A percentile compares a stretch with the other conserved stretches of the same genome.
These are phyloP conservation scores for Voacanga thouarsii DNA, from an alignment of 257 asterid genomes.

Conservation along the genomic window DNA sequence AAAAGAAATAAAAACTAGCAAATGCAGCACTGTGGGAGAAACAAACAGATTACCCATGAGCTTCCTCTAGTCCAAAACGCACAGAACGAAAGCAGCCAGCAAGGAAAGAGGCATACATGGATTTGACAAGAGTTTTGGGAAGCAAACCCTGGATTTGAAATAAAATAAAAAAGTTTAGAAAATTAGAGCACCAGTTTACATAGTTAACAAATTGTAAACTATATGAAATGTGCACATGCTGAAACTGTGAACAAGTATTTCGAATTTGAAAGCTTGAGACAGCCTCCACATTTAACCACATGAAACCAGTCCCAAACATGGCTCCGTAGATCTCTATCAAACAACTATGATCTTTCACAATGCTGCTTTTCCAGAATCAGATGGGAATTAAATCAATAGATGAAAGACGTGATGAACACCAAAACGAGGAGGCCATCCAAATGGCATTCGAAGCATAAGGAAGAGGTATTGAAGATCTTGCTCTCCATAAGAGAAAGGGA, in stretches of 20 bases:
- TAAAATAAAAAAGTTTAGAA: constrained; percentile 6
- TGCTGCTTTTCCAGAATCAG: no score
- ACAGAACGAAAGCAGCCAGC: constrained; percentile 96
- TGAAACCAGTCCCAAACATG: background rate
- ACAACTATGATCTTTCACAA: background rate
- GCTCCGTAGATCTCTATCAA: background rate
- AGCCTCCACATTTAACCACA: background rate
- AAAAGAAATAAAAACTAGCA: background rate
- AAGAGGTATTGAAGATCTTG: no score
- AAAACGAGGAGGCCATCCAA: no score
- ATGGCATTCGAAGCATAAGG: no score
- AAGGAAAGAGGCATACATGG: constrained; percentile 92
- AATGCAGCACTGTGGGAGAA: constrained; percentile 6
- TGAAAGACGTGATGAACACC: no score
- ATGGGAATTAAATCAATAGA: no score
- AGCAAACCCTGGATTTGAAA: constrained; percentile 55
- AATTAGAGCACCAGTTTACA: background rate
- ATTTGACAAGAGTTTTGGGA: constrained; percentile 56
- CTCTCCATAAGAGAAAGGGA: no score
- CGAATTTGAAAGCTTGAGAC: background rate
- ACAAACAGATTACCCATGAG: constrained; percentile 70
- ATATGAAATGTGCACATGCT: constrained; percentile 5
- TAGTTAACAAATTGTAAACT: background rate
- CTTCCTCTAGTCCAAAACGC: constrained; percentile 93
- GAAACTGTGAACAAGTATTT: background rate